phyloP scores from a whole-genome alignment of 257 asterid species.

The Plantago ovata region DNA sequence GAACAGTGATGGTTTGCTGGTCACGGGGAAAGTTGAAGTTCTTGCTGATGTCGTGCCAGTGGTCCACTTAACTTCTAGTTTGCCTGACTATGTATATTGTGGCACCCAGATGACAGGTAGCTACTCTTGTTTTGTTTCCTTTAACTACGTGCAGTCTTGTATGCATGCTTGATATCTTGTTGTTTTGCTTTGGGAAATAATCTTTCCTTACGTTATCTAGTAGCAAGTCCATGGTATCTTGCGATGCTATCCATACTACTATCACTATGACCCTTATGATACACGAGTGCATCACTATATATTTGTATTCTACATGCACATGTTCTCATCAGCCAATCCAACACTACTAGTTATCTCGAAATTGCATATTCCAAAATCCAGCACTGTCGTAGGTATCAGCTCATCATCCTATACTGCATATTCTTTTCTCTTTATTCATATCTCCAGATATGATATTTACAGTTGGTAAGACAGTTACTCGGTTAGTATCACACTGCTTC shows the following conservation, averaged over 20 bases:
- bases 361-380: too few species aligned
- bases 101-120: background rate
- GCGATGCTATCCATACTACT: background rate
- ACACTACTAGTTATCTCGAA: background rate
- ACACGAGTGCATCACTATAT: too few species aligned
- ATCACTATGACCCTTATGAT: too few species aligned
- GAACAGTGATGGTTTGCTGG: background rate
- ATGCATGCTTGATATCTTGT: background rate
- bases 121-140: background rate
- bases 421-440: too few species aligned
- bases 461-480: too few species aligned
- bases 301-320: too few species aligned
- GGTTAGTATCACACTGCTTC: too few species aligned
- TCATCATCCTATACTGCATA: too few species aligned
- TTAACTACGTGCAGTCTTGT: background rate
- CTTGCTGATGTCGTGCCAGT: background rate
- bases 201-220: background rate
- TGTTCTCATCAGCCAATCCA: too few species aligned
- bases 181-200: background rate
- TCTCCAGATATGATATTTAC: too few species aligned
- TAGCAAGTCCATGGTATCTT: background rate
- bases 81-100: background rate
- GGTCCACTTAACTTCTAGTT: background rate
- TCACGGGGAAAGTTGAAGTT: background rate
- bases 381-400: too few species aligned